A percentile compares a stretch with the other conserved stretches of the same genome.
These are phyloP conservation scores for Coccinonectria pachysandricola DNA, from an alignment of 2,329 filamentous ascomycete species.

Conservation along the genomic window DNA sequence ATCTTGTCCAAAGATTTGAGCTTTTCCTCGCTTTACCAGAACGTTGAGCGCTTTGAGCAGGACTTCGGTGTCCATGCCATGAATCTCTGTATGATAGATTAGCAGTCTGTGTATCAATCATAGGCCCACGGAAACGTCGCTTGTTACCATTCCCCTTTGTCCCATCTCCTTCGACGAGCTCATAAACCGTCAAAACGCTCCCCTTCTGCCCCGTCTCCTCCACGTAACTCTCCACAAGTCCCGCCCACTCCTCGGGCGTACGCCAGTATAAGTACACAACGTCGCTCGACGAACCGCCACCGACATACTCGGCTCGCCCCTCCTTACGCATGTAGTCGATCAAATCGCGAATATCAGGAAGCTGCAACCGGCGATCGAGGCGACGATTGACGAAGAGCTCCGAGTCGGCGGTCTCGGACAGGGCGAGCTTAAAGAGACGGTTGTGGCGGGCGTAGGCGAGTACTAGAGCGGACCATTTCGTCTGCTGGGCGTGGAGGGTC, in stretches of 20 bases:
- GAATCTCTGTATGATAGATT: slow-evolving; percentile 51
- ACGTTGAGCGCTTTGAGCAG: slow-evolving; percentile 69
- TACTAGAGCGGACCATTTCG: slow-evolving; percentile 79
- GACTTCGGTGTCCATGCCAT: slow-evolving; percentile 77
- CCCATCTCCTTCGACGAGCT: slow-evolving; percentile 78
- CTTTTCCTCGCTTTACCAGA: slow-evolving; percentile 81
- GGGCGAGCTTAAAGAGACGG: slow-evolving; percentile 63
- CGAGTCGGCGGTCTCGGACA: slow-evolving; percentile 44
- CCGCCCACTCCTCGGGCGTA: slow-evolving; percentile 84
- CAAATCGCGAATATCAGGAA: slow-evolving; percentile 45
- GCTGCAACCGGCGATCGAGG: slow-evolving; percentile 40
- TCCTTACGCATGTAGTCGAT: slow-evolving; percentile 49
- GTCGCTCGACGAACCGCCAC: slow-evolving; percentile 23
- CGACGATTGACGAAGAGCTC: slow-evolving; percentile 48
- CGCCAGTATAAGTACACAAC: slow-evolving; percentile 75
- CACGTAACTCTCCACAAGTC: slow-evolving; percentile 65
- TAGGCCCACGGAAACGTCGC: too few species aligned
- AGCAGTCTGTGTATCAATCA: slow-evolving; percentile 3
- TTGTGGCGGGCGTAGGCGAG: slow-evolving; percentile 74
- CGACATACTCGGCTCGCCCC: slow-evolving; percentile 57
- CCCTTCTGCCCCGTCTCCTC: slow-evolving; percentile 85
- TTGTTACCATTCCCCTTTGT: slow-evolving; percentile 59
- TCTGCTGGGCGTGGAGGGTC: slow-evolving; percentile 64
- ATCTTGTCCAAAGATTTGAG: slow-evolving; percentile 84
- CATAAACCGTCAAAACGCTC: slow-evolving; percentile 82